Conservation (phyloP, 176 grass and related monocot genomes). For the Musa schizocarpa region DNA sequence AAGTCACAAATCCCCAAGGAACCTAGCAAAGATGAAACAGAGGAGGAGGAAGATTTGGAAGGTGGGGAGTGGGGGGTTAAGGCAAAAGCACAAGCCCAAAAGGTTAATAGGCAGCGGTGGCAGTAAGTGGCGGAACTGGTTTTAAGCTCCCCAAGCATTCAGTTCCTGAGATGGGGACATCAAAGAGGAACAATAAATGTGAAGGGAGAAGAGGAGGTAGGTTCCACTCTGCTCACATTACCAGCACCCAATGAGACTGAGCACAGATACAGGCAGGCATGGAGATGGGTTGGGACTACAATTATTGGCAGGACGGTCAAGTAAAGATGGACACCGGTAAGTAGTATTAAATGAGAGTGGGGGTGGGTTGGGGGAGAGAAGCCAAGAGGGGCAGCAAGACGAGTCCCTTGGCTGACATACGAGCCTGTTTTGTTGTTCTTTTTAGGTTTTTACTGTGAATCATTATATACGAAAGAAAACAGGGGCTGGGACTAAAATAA, state of each 20-base stretch:
- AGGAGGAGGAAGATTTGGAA: conserved; percentile 5
- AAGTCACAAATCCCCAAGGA: too few species aligned
- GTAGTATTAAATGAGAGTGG: neutral
- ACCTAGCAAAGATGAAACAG: neutral
- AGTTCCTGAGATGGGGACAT: neutral
- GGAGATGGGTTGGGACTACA: neutral
- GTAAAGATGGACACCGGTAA: neutral
- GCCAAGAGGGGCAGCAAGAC: neutral
- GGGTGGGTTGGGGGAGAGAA: neutral
- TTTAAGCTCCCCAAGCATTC: neutral
- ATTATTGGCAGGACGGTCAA: neutral
- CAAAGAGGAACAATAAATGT: neutral
- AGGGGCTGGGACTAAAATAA: neutral
- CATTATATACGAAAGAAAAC: neutral
- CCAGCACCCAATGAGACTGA: neutral
- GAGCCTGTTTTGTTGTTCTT: neutral
- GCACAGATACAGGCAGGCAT: neutral
- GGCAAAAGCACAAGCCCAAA: conserved; percentile 9
- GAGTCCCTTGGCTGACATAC: neutral
- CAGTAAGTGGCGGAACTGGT: neutral
- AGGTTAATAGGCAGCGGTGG: neutral
- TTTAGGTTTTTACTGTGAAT: neutral
- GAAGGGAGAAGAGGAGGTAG: neutral
- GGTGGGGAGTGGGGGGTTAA: neutral
- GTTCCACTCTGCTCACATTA: neutral